Percentiles rank a stretch among this genome's conserved stretches.
These are phyloP conservation scores for Pterocarpus macrocarpus DNA, from an alignment of 306 rosid species.

Conservation along the genomic window DNA sequence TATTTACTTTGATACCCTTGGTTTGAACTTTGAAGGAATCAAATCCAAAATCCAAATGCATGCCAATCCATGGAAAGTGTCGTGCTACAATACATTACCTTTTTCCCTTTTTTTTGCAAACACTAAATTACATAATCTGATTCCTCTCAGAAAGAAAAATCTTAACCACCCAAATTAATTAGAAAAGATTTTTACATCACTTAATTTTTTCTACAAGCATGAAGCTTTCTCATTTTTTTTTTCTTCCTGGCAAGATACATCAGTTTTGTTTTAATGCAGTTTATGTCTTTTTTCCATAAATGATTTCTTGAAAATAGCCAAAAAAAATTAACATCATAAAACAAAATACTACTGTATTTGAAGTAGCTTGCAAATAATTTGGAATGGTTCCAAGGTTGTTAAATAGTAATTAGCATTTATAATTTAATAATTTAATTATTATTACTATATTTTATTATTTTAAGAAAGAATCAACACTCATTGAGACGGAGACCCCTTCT, in stretches of 20 bases:
- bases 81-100: not conserved
- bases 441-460: constrained; percentile 15
- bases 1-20: constrained; percentile 18
- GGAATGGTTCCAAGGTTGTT: constrained; percentile 9
- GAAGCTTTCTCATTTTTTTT: not conserved
- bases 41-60: constrained; percentile 17
- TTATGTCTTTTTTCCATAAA: not conserved
- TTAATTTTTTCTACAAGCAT: not conserved
- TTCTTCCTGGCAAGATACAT: not conserved
- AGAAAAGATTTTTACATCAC: not conserved
- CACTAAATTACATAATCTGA: constrained; percentile 27
- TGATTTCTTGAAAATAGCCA: not conserved
- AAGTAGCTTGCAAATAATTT: constrained; percentile 35
- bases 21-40: constrained; percentile 44
- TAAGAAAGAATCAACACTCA: constrained; percentile 51
- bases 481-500: constrained; percentile 51
- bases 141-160: constrained; percentile 6
- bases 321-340: not conserved
- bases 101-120: not conserved
- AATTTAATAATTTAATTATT: constrained; percentile 29
- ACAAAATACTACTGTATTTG: not conserved
- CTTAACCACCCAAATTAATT: constrained; percentile 1
- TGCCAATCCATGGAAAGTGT: constrained; percentile 33
- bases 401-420: constrained; percentile 43
- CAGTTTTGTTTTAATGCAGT: not conserved